These are phyloP conservation scores for Acorus gramineus DNA, from an alignment of 106 monocot species.

Conservation along the genomic window DNA sequence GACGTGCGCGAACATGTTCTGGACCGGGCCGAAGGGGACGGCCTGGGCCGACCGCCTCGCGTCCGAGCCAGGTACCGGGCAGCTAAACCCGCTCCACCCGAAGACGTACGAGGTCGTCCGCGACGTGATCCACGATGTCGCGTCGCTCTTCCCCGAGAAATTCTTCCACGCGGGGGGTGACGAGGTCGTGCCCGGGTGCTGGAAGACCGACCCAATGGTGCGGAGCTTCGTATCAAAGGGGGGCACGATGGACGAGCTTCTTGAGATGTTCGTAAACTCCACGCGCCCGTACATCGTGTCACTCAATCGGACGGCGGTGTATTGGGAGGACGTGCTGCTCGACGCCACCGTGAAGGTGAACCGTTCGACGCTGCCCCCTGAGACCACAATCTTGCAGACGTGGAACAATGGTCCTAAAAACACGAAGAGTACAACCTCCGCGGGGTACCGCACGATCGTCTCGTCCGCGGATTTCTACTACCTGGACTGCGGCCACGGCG, in stretches of 20 bases:
- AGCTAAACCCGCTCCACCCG: slow-evolving; percentile 81
- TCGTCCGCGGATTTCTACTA: slow-evolving; percentile 87
- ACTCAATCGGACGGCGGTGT: slow-evolving; percentile 69
- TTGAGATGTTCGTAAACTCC: slow-evolving; percentile 51
- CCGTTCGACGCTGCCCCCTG: slow-evolving; percentile 27
- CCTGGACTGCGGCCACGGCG: slow-evolving; percentile 93
- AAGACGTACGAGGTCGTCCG: slow-evolving; percentile 58
- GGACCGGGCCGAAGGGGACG: slow-evolving; percentile 28
- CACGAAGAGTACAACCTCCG: slow-evolving; percentile 53
- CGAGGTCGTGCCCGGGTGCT: slow-evolving; percentile 67
- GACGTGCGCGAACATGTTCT: slow-evolving; percentile 71
- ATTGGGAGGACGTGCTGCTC: slow-evolving; percentile 82
- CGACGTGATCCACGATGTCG: slow-evolving; percentile 49
- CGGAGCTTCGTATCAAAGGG: slow-evolving; percentile 31
- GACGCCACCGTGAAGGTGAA: slow-evolving; percentile 31
- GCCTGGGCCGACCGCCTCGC: slow-evolving; percentile 33
- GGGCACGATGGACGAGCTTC: slow-evolving; percentile 48
- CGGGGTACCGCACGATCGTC: slow-evolving; percentile 74
- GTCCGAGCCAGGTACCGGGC: slow-evolving; percentile 71
- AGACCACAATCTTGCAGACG: slow-evolving; percentile 74
- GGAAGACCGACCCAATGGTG: slow-evolving; percentile 46
- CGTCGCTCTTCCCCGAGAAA: slow-evolving; percentile 57
- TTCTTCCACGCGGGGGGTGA: slow-evolving; percentile 78
- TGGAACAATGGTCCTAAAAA: slow-evolving; percentile 85
- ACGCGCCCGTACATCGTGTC: slow-evolving; percentile 32